phyloP scores from a whole-genome alignment of 2,329 filamentous ascomycete genomes.

The Diaporthe sp. region DNA sequence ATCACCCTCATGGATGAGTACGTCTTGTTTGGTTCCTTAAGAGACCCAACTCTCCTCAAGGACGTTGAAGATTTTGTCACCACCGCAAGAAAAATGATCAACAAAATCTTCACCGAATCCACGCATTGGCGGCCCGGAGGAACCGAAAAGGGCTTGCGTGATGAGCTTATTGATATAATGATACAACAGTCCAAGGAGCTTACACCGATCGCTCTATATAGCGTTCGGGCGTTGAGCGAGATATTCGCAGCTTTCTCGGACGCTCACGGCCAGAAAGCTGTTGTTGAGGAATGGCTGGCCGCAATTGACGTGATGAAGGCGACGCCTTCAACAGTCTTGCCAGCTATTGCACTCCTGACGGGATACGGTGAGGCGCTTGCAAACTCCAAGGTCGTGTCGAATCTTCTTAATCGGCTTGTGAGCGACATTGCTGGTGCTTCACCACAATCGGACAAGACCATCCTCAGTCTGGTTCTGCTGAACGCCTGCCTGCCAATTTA shows the following conservation, averaged over 20 bases:
- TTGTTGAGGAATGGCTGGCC: constrained; percentile 62
- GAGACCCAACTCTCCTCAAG: constrained; percentile 50
- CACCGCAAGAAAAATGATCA: constrained; percentile 55
- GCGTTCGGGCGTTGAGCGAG: constrained; percentile 64
- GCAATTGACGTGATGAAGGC: constrained; percentile 62
- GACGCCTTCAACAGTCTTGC: constrained; percentile 60
- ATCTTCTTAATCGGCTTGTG: constrained; percentile 70
- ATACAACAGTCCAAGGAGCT: constrained; percentile 57
- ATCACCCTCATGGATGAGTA: constrained; percentile 59
- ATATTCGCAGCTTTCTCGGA: constrained; percentile 63
- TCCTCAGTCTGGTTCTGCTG: constrained; percentile 66
- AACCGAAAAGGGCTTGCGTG: constrained; percentile 52
- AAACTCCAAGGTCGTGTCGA: constrained; percentile 63
- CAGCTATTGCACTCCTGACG: constrained; percentile 63
- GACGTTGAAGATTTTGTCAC: constrained; percentile 61
- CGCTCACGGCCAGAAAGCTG: constrained; percentile 59
- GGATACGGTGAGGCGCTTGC: constrained; percentile 66
- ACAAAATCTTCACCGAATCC: constrained; percentile 50
- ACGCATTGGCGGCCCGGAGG: constrained; percentile 52
- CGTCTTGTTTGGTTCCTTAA: constrained; percentile 61
- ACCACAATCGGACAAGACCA: constrained; percentile 58
- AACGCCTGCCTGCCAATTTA: constrained; percentile 68
- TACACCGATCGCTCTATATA: constrained; percentile 64
- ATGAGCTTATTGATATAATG: constrained; percentile 59
- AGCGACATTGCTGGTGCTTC: constrained; percentile 70